Conservation (phyloP, 495 filamentous ascomycete genomes). For the Hypoxylon fragiforme region DNA sequence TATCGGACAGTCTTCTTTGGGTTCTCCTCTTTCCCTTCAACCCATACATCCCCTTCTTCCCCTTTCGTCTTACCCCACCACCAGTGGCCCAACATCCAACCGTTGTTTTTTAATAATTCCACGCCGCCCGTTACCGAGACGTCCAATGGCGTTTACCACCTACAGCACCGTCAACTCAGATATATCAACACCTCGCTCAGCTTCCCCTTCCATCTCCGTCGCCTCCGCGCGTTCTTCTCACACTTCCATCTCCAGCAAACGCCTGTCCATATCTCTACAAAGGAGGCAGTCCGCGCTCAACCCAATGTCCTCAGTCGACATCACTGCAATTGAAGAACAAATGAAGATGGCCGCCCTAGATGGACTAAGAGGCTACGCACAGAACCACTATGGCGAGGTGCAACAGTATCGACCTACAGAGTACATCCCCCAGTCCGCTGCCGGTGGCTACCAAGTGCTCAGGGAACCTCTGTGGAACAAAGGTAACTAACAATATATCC, state of each 20-base stretch:
- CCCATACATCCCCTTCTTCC: neutral
- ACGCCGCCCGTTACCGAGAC: constrained; percentile 28
- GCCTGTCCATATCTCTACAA: constrained; percentile 53
- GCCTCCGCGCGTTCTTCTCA: constrained; percentile 53
- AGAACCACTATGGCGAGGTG: constrained; percentile 55
- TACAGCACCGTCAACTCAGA: constrained; percentile 51
- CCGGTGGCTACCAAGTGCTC: constrained; percentile 59
- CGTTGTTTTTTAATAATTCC: constrained; percentile 32
- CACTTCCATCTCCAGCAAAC: constrained; percentile 56
- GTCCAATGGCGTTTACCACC: constrained; percentile 55
- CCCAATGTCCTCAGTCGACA: constrained; percentile 57
- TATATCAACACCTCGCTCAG: constrained; percentile 57
- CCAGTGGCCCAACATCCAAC: constrained; percentile 33
- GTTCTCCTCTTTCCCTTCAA: neutral
- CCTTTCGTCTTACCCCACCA: constrained; percentile 30
- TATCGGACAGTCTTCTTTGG: constrained; percentile 31
- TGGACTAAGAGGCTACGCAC: constrained; percentile 54
- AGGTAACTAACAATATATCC: constrained; percentile 44
- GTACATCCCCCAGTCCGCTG: constrained; percentile 50
- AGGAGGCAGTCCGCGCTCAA: constrained; percentile 55
- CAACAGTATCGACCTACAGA: constrained; percentile 54
- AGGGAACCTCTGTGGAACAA: constrained; percentile 62
- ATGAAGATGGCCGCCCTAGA: constrained; percentile 59
- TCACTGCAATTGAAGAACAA: constrained; percentile 54
- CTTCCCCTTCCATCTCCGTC: constrained; percentile 53